phyloP scores from a whole-genome alignment of 225 moss, liverwort and hornwort species.

The Climacium dendroides region DNA sequence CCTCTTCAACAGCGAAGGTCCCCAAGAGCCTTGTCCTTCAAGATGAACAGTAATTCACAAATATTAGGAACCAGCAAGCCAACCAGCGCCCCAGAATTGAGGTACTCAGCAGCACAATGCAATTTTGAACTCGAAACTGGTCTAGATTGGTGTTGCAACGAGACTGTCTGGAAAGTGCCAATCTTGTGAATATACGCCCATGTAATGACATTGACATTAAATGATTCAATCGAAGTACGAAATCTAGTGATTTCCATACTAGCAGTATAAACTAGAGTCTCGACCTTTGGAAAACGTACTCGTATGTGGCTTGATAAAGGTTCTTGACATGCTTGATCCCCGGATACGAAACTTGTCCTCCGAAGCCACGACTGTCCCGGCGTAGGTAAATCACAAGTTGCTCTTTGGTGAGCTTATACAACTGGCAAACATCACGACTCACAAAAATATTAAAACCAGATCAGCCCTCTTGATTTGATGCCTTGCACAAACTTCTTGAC shows the following conservation, averaged over 20 bases:
- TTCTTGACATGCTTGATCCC: not conserved
- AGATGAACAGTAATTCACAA: not conserved
- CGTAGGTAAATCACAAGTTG: slow-evolving; percentile 23
- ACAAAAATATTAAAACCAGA: not conserved
- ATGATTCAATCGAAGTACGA: not conserved
- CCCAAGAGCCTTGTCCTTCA: not conserved
- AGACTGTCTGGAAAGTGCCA: not conserved
- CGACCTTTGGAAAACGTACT: not conserved
- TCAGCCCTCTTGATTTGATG: not conserved
- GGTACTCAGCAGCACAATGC: not conserved
- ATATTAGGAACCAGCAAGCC: not conserved
- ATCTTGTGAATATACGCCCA: too few species aligned
- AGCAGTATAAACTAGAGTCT: not conserved
- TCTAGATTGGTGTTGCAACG: too few species aligned
- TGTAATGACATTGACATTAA: too few species aligned
- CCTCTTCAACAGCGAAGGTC: not conserved
- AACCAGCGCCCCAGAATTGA: too few species aligned
- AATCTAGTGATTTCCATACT: not conserved
- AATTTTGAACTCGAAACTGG: too few species aligned
- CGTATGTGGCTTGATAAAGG: not conserved
- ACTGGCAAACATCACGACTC: not conserved
- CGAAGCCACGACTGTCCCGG: slow-evolving; percentile 12
- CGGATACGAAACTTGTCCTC: not conserved
- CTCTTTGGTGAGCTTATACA: slow-evolving; percentile 8
- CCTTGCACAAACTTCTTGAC: not conserved